phyloP scores from a whole-genome alignment of 345 rosid genomes.

The Syzygium aromaticum region DNA sequence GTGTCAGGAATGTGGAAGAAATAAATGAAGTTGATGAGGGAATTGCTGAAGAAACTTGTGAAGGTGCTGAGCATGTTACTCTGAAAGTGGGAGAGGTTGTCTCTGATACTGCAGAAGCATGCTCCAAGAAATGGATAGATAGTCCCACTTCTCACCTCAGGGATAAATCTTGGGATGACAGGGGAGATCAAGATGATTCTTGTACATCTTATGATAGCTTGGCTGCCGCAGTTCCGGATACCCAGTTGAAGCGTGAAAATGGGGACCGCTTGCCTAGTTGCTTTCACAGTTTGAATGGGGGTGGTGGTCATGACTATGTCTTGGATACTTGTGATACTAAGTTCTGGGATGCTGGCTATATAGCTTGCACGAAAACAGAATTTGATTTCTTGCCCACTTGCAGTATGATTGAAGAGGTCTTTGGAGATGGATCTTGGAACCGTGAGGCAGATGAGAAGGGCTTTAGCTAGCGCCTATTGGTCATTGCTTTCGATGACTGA shows the following conservation, averaged over 20 bases:
- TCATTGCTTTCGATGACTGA: background rate
- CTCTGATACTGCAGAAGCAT: background rate
- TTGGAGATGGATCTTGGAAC: constrained; percentile 38
- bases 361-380: constrained; percentile 11
- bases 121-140: background rate
- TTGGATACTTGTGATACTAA: constrained; percentile 28
- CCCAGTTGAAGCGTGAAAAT: constrained; percentile 9
- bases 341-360: constrained; percentile 31
- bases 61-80: background rate
- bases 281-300: constrained; percentile 8
- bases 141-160: constrained; percentile 2
- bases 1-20: constrained; percentile 10
- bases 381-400: constrained; percentile 39
- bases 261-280: constrained; percentile 5
- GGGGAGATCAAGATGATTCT: constrained; percentile 18
- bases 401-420: constrained; percentile 48
- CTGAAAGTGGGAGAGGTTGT: background rate
- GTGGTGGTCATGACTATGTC: constrained; percentile 11
- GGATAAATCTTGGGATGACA: constrained; percentile 1
- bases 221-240: background rate
- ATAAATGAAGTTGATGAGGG: constrained; percentile 15
- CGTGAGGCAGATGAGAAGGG: constrained; percentile 5
- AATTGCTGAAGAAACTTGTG: constrained; percentile 1
- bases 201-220: constrained; percentile 27
- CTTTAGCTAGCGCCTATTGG: background rate